phyloP scores from a whole-genome alignment of 768 basidiomycete genomes.

The button mushroom (Agaricus bisporus) region DNA sequence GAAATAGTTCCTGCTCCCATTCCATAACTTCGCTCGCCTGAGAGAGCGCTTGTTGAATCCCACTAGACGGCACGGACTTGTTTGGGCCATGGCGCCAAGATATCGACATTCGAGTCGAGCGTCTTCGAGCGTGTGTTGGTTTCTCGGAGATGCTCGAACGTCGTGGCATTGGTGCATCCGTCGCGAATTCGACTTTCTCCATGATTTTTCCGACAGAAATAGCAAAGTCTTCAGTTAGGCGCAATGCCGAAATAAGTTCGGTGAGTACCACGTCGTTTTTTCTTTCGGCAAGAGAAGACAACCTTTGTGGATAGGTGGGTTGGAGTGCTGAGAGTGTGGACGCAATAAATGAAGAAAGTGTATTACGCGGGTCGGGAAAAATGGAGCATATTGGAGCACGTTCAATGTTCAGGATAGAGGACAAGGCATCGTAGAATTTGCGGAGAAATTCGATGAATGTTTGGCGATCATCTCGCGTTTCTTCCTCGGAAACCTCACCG shows the following conservation, averaged over 20 bases:
- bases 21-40: constrained; percentile 36
- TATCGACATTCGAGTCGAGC: constrained; percentile 61
- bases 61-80: constrained; percentile 18
- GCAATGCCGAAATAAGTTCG: constrained; percentile 66
- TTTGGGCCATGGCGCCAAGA: constrained; percentile 43
- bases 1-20: constrained; percentile 92
- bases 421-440: constrained; percentile 67
- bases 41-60: constrained; percentile 16
- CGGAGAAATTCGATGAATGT: constrained; percentile 64
- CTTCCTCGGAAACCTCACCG: constrained; percentile 12
- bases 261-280: constrained; percentile 58
- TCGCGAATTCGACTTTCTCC: constrained; percentile 54
- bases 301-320: constrained; percentile 76
- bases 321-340: constrained; percentile 74
- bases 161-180: constrained; percentile 18
- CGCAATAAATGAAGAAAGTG: constrained; percentile 77
- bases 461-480: constrained; percentile 17
- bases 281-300: constrained; percentile 62
- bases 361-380: constrained; percentile 77
- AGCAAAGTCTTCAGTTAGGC: constrained; percentile 81
- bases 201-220: constrained; percentile 65
- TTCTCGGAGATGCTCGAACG: constrained; percentile 16
- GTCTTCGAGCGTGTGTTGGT: constrained; percentile 35
- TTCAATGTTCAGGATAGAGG: constrained; percentile 63
- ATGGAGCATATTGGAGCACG: constrained; percentile 71